Evolutionary conservation across 192 early-diverging fungal species (phyloP), one percentile per base, ranked within the genome.

Genomic region (Umbelopsis ramanniana): DNA sequence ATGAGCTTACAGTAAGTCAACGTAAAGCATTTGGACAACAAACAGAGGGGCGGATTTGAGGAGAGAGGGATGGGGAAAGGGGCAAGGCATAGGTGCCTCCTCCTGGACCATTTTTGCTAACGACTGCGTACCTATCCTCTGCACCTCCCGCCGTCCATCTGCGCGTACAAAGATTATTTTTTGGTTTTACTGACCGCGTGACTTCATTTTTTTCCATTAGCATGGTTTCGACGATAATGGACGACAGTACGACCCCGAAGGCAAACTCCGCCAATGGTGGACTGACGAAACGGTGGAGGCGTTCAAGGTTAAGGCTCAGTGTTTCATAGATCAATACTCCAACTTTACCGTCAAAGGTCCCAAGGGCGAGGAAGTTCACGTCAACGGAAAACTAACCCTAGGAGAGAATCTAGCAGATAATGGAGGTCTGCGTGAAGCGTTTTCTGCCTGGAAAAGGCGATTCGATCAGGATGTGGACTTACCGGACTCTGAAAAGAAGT

Each of bases 341-440:
- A 82, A 83, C 29, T 89, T 80, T 38, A 85, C 81, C 0, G 78
- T 90, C 11, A 26, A 68, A 0, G 86, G 72, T 11, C 68, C 75
- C 19, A 54, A 87, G 11, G 82, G 79, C 7, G 54, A 70, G 22
- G 19, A 53, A 12, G 38, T 82, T 17, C 47, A 89, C 52, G 74
- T 92, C 52, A 83, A 92, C 52, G 90, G 90, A 17, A 72, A 74
- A 48, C 52, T 80, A 38, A 89, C 88, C 0, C 52, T 90, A 6
- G 84, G 81, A 17, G 89, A 90, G 72, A 93, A 93, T 68, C 47
- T 93, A 26, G 90, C 91, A 0, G 91, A 93, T 71, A 91, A 89
- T 76, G 89, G 87, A 2, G 91, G 91, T 8, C 54, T 90, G 22
- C 66, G 72, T 40, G 80, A 78, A 24, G 47, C 79, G 0, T 81